Conservation (phyloP, 2,329 filamentous ascomycete genomes). For the Thelonectria discophora region DNA sequence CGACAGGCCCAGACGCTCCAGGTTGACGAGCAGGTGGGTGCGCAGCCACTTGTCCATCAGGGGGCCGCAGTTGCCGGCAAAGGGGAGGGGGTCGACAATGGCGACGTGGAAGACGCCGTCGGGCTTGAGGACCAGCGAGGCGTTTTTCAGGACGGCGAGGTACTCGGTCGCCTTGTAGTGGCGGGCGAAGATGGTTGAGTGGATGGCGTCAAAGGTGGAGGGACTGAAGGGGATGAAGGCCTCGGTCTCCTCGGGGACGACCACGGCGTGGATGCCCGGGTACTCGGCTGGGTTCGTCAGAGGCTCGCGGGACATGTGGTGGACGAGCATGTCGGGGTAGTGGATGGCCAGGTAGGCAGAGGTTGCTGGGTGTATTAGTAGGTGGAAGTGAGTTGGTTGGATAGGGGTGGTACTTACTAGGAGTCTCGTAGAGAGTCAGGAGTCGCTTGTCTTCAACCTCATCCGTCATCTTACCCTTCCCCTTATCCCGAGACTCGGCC, state of each 20-base stretch:
- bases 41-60: slow-evolving; percentile 69
- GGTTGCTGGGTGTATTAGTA: too few species aligned
- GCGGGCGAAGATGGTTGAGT: slow-evolving; percentile 65
- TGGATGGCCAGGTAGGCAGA: too few species aligned
- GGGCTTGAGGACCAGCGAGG: slow-evolving; percentile 63
- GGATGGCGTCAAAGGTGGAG: slow-evolving; percentile 58
- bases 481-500: too few species aligned
- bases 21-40: slow-evolving; percentile 65
- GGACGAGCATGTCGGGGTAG: slow-evolving; percentile 38
- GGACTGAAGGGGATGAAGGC: slow-evolving; percentile 37
- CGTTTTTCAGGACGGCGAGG: slow-evolving; percentile 62
- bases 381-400: too few species aligned
- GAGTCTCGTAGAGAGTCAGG: too few species aligned
- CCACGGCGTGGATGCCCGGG: slow-evolving; percentile 52
- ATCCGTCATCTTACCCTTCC: too few species aligned
- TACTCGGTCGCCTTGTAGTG: slow-evolving; percentile 66
- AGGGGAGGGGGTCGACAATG: slow-evolving; percentile 70
- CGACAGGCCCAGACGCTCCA: slow-evolving; percentile 67
- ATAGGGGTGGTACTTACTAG: too few species aligned
- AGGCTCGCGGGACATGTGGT: slow-evolving; percentile 57
- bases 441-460: neutral
- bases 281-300: slow-evolving; percentile 50
- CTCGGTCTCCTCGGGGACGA: slow-evolving; percentile 42
- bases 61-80: slow-evolving; percentile 64
- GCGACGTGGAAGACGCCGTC: slow-evolving; percentile 67